Evolutionary conservation across 805 yeast species (phyloP), one percentile per base, ranked within the genome.

Genomic region (Candida incommunis): DNA sequence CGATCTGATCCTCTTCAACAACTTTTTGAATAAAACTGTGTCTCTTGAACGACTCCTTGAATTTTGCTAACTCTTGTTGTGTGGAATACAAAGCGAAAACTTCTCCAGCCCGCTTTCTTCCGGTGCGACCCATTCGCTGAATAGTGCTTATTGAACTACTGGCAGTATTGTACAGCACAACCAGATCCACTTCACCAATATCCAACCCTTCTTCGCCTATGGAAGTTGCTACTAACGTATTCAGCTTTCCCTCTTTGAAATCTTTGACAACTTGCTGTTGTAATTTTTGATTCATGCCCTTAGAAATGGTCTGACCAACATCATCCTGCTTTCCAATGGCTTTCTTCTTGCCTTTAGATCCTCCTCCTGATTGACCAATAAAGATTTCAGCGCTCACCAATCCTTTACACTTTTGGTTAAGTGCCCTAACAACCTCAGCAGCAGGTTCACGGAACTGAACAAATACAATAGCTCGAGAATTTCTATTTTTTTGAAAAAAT

Each of bases 181-280:
- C 90, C 54, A 92, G 60, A 61, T 92, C 98, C 44, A 92, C 99
- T 59, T 94, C 96, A 25, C 98, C 98, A 52, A 92, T 94, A 67
- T 92, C 98, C 51, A 92, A 70, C 41, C 99, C 99, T 68, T 92
- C 99, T 60, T 92, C 99, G 41, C 97, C 99, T 57, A 92, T 90
- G 0, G 96, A 87, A 0, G 99, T 92, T 3, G 97, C 96, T 3
- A 92, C 95, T 20, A 92, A 65, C 5, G 85, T 77, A 57, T 92
- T 94, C 55, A 75, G 75, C 1, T 62, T 68, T 4, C 95, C 96
- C 0, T 62, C 55, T 54, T 80, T 83, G 63, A 92, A 92, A 46
- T 78, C 69, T 24, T 72, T 71, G 23, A 92, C 80, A 9, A 85
- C 72, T 46, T 79, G 80, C 52, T 85, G 86, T 56, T 92, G 99